Evolutionary conservation across 306 rosid genomes (phyloP), one percentile per base, ranked within the genome.

Genomic region (Castanea sativa): DNA sequence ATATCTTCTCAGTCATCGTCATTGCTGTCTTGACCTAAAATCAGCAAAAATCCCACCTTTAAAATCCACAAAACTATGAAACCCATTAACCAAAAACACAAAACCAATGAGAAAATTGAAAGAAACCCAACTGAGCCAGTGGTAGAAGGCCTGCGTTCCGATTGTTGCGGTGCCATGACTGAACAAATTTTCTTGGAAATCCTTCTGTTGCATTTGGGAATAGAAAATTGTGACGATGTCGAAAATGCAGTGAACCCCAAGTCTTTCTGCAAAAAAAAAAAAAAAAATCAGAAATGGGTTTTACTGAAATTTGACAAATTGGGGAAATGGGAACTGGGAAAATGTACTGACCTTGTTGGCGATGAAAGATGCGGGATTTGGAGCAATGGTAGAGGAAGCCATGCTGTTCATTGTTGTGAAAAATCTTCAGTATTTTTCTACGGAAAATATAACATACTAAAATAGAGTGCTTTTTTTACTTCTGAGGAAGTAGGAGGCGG

Each of bases 1-100:
- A 55, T 72, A 95, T 92, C 95, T 92, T 95, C 84, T 95, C 98
- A 0, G 99, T 95, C 96, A 92, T 88, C 5, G 97, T 95, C 99
- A 95, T 95, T 0, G 86, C 96, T 0, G 96, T 92, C 87, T 89
- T 95, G 49, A 91, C 89, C 98, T 92, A 83, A 82, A 86, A 68
- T 70, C 45, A 60, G 58, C n/a, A 61, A 75, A 72, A 41, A 45
- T 59, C 21, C 58, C 83, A 63, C 6, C 19, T 38, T 20, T 15
- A 57, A 78, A 15, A 75, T 1, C 81, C 68, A 74, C 69, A 59
- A 15, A 12, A 27, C 20, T 3, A 32, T 79, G 53, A 2, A 53
- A 71, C 45, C 67, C 57, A 33, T 56, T 13, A 81, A 74, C n/a
- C 57, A 53, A 81, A 83, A 82, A 55, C 29, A 38, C 20, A 16